Base-by-base conservation (phyloP, 2,329 filamentous ascomycete species). In the Penicillium sumatraense region DNA sequence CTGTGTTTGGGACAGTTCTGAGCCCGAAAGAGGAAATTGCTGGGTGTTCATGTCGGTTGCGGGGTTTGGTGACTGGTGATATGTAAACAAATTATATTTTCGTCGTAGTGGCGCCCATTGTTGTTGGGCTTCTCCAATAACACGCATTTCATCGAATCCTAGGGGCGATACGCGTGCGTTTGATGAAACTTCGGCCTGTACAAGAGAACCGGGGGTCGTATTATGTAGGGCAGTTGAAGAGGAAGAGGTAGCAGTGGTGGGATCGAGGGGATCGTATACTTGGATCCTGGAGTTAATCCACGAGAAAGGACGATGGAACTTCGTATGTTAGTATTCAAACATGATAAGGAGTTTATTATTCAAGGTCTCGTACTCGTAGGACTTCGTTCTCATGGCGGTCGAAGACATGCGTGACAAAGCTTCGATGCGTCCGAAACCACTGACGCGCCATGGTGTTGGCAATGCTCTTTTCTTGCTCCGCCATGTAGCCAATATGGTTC, bases 31-130 rank as follows among this genome's bases (percentile, higher is more conserved):
- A 14, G 76, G 67, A 2, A 82, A 64, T 29, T 73, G 70, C 18
- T 70, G 70, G 5, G 75, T 73, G 3, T 71, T 74, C 49, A 69
- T 71, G 49, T 69, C 72, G 51, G 69, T 67, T 55, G 68, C 68
- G 14, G 65, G 50, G 18, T 70, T 65, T 3, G 76, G 73, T 2
- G 79, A 69, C 24, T 79, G 71, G 20, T 84, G 78, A 49, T 81
- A 81, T n/a, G 84, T 79, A 67, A 86, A 88, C 14, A 88, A 74
- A 59, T 87, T 85, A 72, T 88, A 88, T 67, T 87, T 88, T 21
- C 86, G 75, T 31, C 85, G 75, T 5, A 87, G 64, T 0, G 82
- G 83, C 2, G 84, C 84, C 86, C 86, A 88, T 68, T 86, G 78
- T 62, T 86, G 84, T 61, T 87, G 84, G 35, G 83, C 81, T 71